Base-by-base conservation (phyloP, 257 asterid species). In the Hygrophila difformis region DNA sequence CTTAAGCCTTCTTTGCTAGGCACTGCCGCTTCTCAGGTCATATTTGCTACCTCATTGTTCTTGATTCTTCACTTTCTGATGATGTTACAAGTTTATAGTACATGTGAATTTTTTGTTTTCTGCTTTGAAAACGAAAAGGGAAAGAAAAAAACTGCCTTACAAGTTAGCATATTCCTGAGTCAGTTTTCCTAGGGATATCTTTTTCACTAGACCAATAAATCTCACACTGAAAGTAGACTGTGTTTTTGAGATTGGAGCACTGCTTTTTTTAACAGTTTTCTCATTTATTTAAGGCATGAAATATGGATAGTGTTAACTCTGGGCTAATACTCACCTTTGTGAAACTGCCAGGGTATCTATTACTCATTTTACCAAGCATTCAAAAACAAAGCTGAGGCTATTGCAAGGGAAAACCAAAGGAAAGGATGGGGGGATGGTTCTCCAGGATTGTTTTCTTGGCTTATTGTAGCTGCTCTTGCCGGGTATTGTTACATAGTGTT, bases 401-500 rank as follows among this genome's bases (percentile, higher is more conserved):
- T 84, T 59, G 95, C 97, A 19, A 17, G 28, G 26, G 70, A 62
- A 26, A 81, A 81, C 57, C 68, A 68, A 57, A 72, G 51, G 21
- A 72, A 59, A 39, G 94, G 94, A 21, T 59, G 37, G 20, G 97
- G 97, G 34, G 87, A 81, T 74, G 97, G 94, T 38, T 71, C 94
- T 47, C 95, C 86, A 17, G 97, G 97, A 56, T 70, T 84, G 84
- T 68, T 84, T 41, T 78, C 97, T 35, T 84, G 95, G 95, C 88
- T 87, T 44, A 36, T 84, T 17, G 97, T 87, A 35, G 97, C 97
- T 53, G 93, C 94, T 44, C 84, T 84, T 66, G 93, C 97, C 28
- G 97, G 97, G 93, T 87, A 64, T 5, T 23, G 42, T 21, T 45
- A 18, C 29, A 9, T 39, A n/a, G 1, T 44, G 23, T 18, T 49